Base-by-base conservation (phyloP, 2,329 filamentous ascomycete genomes). In the Exophiala sp. region DNA sequence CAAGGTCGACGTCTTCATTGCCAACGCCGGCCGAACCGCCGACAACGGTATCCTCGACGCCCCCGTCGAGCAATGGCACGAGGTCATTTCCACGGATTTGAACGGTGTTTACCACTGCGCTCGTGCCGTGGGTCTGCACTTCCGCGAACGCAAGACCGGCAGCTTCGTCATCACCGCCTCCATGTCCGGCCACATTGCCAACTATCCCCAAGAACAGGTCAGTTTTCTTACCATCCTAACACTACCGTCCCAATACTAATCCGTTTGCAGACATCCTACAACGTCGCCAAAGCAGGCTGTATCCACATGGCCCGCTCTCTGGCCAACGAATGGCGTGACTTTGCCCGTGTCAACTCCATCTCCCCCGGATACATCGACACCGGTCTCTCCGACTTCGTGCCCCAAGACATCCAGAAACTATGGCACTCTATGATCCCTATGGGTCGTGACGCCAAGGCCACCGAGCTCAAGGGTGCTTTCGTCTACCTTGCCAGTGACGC, bases 101-200 rank as follows among this genome's bases (percentile, higher is more conserved):
- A 94, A 85, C n/a, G 91, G 91, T 10, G 84, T 81, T 24, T 89
- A 90, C 73, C 83, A 91, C 80, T 95, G 89, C 59, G 89, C 90
- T 21, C 89, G 92, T 75, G 89, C 89, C 16, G 88, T 89, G n/a
- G 91, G 91, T 33, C 80, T 85, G 51, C 87, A 94, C 72, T 86
- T 86, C 79, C 83, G 83, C 71, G 74, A 85, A 72, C 78, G 80
- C 58, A 81, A 82, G 63, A 83, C 75, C 9, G 84, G 84, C 46
- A 82, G 78, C 57, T 79, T 87, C 68, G 76, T 87, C 71, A 83
- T 86, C 69, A 87, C 84, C 36, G 77, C 83, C n/a, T 82, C 78
- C 63, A 87, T 80, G 77, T 76, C 73, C 4, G 78, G 78, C 10
- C 77, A 79, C 63, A 78, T 79, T 58, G 77, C 73, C 64, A 80